Percentiles rank a stretch among this genome's conserved stretches.
Evolutionary conservation across 202 grass and related monocot genomes (phyloP).

Genomic region (Eragrostis tef): DNA sequence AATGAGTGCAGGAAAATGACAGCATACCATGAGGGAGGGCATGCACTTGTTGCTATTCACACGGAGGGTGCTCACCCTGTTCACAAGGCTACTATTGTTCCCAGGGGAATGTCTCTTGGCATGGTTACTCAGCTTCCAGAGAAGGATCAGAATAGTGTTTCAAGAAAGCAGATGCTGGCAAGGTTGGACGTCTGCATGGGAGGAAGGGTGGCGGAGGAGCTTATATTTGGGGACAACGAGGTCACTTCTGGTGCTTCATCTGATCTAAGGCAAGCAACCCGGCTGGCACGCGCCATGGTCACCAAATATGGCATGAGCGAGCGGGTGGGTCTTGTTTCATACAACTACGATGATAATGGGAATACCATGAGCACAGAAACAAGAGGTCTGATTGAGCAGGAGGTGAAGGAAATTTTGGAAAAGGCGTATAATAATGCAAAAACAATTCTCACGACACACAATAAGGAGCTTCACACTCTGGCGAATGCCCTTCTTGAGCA

Average conservation of each 20-base stretch:
- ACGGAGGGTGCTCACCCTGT: conserved; percentile 71
- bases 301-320: conserved; percentile 88
- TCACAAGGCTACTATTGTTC: conserved; percentile 95
- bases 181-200: conserved; percentile 90
- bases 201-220: conserved; percentile 87
- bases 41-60: conserved; percentile 88
- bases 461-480: conserved; percentile 75
- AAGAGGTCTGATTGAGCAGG: conserved; percentile 74
- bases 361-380: conserved; percentile 84
- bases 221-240: conserved; percentile 85
- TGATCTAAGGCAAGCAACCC: conserved; percentile 70
- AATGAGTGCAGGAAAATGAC: conserved; percentile 74
- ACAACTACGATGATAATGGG: conserved; percentile 71
- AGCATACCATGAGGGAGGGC: conserved; percentile 90
- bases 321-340: conserved; percentile 68
- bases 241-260: conserved; percentile 73
- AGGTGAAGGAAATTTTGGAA: conserved; percentile 76
- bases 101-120: conserved; percentile 78
- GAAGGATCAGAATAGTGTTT: conserved; percentile 73
- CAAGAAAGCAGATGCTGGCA: conserved; percentile 85
- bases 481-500: conserved; percentile 84
- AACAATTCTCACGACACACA: conserved; percentile 61
- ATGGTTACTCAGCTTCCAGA: conserved; percentile 88
- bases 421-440: conserved; percentile 89
- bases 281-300: conserved; percentile 75